Percentiles rank a stretch among this genome's conserved stretches.
phyloP scores from a whole-genome alignment of 2,329 filamentous ascomycete genomes.

The Atkinsonella texensis region DNA sequence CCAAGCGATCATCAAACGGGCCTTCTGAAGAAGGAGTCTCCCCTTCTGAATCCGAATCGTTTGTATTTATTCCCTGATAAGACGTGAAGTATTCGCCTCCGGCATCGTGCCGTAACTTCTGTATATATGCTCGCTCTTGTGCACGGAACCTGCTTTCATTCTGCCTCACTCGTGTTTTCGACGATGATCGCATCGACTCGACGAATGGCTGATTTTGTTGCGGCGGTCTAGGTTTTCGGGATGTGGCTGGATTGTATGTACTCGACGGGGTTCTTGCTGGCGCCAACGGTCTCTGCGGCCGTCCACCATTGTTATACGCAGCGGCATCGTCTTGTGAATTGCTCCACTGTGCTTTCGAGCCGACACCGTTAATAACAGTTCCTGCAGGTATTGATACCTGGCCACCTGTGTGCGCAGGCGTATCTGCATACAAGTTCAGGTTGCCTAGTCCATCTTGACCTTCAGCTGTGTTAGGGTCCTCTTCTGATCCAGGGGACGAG shows the following conservation, averaged over 20 bases:
- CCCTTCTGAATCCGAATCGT: slow-evolving; percentile 80
- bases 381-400: slow-evolving; percentile 30
- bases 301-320: slow-evolving; percentile 20
- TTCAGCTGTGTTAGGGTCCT: slow-evolving; percentile 35
- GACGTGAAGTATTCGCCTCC: slow-evolving; percentile 57
- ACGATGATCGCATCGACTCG: slow-evolving; percentile 35
- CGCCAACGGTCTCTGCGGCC: slow-evolving; percentile 54
- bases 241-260: slow-evolving; percentile 62
- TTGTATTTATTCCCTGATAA: slow-evolving; percentile 45
- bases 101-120: slow-evolving; percentile 71
- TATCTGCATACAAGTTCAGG: slow-evolving; percentile 32
- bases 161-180: slow-evolving; percentile 38
- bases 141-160: slow-evolving; percentile 35
- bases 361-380: slow-evolving; percentile 28
- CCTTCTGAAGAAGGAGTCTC: slow-evolving; percentile 80
- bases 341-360: slow-evolving; percentile 27
- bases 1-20: slow-evolving; percentile 75
- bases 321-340: slow-evolving; percentile 16
- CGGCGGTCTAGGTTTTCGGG: slow-evolving; percentile 33
- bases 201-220: slow-evolving; percentile 24
- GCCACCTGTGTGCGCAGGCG: slow-evolving; percentile 26
- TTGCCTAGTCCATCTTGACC: slow-evolving; percentile 36
- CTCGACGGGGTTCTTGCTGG: slow-evolving; percentile 65
- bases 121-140: slow-evolving; percentile 88
- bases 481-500: slow-evolving; percentile 16